These are phyloP conservation scores for Castanopsis chinensis DNA, from an alignment of 306 rosid species.

Conservation along the genomic window DNA sequence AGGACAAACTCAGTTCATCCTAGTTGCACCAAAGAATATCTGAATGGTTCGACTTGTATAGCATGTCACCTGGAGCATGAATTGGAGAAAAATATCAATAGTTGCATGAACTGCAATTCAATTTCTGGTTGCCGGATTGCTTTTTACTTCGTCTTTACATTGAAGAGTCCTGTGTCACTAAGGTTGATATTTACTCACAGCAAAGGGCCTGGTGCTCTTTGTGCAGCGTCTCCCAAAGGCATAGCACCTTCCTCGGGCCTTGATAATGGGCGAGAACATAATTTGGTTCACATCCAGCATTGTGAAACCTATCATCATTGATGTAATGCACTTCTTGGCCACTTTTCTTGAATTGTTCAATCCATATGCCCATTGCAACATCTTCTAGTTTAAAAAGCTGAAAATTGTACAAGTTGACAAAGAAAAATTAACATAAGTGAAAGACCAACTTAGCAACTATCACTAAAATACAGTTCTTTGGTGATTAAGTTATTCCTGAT, in stretches of 20 bases:
- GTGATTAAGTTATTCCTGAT: neutral
- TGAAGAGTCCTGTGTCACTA: neutral
- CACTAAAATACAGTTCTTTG: neutral
- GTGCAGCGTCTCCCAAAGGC: conserved; percentile 95
- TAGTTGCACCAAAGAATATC: neutral
- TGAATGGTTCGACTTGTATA: neutral
- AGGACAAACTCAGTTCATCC: neutral
- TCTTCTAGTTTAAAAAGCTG: conserved; percentile 95
- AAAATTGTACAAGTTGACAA: neutral
- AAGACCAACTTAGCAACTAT: neutral
- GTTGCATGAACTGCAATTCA: neutral
- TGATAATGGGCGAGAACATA: conserved; percentile 88
- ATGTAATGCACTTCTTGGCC: conserved; percentile 66
- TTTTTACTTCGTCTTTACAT: conserved; percentile 10
- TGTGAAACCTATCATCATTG: conserved; percentile 74
- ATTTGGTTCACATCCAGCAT: conserved; percentile 75
- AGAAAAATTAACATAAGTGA: neutral
- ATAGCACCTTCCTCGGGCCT: conserved; percentile 71
- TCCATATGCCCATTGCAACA: conserved; percentile 97
- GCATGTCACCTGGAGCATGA: neutral
- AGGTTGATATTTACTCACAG: conserved; percentile 56
- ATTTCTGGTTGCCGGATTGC: neutral
- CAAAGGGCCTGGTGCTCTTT: conserved; percentile 56
- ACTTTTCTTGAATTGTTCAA: conserved; percentile 61
- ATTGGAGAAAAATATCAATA: neutral